Base-by-base conservation (phyloP, 2,329 filamentous ascomycete species). In the Pseudogymnoascus sp. region DNA sequence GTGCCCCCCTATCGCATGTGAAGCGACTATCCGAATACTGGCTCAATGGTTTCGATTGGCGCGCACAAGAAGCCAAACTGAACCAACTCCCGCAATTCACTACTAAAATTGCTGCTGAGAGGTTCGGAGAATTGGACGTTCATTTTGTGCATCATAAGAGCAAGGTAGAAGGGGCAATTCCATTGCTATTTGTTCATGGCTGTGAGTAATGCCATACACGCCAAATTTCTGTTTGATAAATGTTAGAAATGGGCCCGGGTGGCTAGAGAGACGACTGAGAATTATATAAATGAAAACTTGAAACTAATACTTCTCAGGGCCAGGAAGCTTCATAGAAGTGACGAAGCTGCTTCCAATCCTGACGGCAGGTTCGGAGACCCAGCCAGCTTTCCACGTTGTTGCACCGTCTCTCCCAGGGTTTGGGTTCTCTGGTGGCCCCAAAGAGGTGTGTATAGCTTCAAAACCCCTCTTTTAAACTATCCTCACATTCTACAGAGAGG, bases 291-390 rank as follows among this genome's bases (percentile, higher is more conserved):
- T 12, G 3, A 25, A 25, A 16, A 39, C 47, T 14, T 12, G 16
- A 54, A 34, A 5, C 34, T 58, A 3, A 58, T 38, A 12, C 6
- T 37, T 38, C 9, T 3, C 7, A 75, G 63, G 83, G 81, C 87
- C 87, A 0, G 87, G 87, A 1, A 85, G 80, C 65, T 88, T 88
- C 67, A 68, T 86, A 57, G 86, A 89, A 71, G 84, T 83, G 2
- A 72, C 74, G 16, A 89, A 87, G 69, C 73, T 89, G 54, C 74
- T 90, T 3, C 76, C 76, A 1, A 71, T 77, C 0, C 41, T 62
- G 25, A 41, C 41, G 11, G 28, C 20, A 18, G 35, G 28, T 43
- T 69, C 80, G 14, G 73, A 72, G 0, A 68, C 72, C 34, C 12
- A 59, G 58, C 75, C 70, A 41, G 72, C 76, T 0, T 85, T 84